Evolutionary conservation across 192 early-diverging fungal species (phyloP), one percentile per base, ranked within the genome.

Genomic region (Coemansia pectinata): DNA sequence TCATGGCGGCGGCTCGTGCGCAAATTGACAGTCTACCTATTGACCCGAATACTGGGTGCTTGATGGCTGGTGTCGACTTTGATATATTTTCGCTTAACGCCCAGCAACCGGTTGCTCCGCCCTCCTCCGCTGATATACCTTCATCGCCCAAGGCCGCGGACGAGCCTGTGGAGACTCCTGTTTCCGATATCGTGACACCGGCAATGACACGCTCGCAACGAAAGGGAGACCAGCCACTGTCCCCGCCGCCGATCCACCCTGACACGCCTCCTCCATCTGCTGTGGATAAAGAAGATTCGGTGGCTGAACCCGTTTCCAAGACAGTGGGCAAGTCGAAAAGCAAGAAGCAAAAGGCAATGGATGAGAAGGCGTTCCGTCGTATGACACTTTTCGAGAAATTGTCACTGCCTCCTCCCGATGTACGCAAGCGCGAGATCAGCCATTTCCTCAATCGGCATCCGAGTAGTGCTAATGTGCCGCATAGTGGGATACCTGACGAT

Each of bases 351-450:
- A 12, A 21, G 10, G 50, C 1, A 23, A 25, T 4, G 41, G 41
- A 42, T 9, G 41, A 42, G 47, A 66, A 21, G 59, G 59, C 67
- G 33, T 36, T 42, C 7, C 50, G 77, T 4, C 64, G 62, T 8
- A 58, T 76, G 36, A 81, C 79, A 5, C 65, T 73, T 23, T 81
- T 81, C 36, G 79, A 81, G 68, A 74, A 76, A 38, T 41, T 81
- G 4, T 81, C 79, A 21, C 52, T 81, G 55, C 71, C 79, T 29
- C 79, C 79, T 29, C 79, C 79, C 0, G 79, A 81, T 48, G 62
- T 71, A 12, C 79, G 79, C 15, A 57, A 55, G 38, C 29, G 57
- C 33, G 57, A 59, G n/a, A 36, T 59, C n/a, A 59, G 33, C 17
- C 31, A 19, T 14, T 59, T 34, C n/a, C 7, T 59, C 17, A 59